A percentile compares a stretch with the other conserved stretches of the same genome.
Evolutionary conservation across 768 basidiomycete genomes (phyloP).

Genomic region (Suillus paluster): DNA sequence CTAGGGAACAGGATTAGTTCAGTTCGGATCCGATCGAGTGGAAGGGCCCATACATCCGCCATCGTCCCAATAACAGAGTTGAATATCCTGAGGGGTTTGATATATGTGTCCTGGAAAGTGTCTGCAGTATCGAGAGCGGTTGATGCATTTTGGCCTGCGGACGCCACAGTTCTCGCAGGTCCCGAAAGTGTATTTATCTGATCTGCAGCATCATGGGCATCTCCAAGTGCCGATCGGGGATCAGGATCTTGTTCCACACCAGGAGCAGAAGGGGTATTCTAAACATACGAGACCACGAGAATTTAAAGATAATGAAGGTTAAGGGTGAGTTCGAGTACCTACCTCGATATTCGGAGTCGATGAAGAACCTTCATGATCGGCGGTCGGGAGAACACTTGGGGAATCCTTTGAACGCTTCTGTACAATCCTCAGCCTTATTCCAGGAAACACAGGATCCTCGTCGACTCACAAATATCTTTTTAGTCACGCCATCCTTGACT

Average conservation of each 20-base stretch:
- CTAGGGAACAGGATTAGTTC: background rate
- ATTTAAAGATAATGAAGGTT: background rate
- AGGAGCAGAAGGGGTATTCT: background rate
- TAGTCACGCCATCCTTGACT: too few species aligned
- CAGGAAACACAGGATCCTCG: too few species aligned
- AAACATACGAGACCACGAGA: background rate
- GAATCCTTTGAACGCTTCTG: too few species aligned
- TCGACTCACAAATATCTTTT: too few species aligned
- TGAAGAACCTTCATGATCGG: too few species aligned
- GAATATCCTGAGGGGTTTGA: background rate
- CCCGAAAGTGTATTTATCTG: background rate
- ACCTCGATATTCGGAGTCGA: too few species aligned
- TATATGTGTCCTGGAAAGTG: background rate
- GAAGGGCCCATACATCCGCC: background rate
- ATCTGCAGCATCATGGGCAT: background rate
- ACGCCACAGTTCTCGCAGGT: background rate
- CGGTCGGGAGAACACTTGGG: too few species aligned
- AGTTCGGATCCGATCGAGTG: background rate
- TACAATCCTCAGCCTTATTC: too few species aligned
- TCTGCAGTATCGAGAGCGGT: background rate
- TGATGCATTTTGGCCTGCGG: background rate
- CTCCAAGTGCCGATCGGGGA: background rate
- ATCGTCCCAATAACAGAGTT: background rate
- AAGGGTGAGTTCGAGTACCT: too few species aligned
- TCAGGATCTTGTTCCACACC: background rate